Percentiles rank a stretch among this genome's conserved stretches.
Conservation (phyloP, 140 eudicot genomes). For the Flaveria floridana region DNA sequence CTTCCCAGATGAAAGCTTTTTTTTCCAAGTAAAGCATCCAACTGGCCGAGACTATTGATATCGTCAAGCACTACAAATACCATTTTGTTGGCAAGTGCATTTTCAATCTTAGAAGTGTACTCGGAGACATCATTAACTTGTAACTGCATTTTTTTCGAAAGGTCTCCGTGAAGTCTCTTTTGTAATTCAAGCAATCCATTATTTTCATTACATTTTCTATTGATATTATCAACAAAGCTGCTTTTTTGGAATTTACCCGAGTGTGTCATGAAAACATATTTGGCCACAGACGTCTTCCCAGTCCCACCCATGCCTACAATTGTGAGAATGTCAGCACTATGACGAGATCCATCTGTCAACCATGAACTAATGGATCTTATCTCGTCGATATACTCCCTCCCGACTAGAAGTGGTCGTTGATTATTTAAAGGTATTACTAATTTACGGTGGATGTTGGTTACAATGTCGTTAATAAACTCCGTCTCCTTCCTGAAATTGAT, state of each 20-base stretch:
- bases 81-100: slow-evolving; percentile 15
- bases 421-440: background rate
- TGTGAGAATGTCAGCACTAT: background rate
- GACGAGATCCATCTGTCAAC: slow-evolving; percentile 10
- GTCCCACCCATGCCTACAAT: background rate
- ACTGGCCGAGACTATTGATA: slow-evolving; percentile 13
- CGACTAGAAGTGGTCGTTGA: background rate
- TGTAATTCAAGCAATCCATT: background rate
- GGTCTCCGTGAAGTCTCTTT: background rate
- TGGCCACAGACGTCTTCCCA: slow-evolving; percentile 30
- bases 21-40: slow-evolving; percentile 25
- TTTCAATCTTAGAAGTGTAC: slow-evolving; percentile 24
- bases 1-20: slow-evolving; percentile 29
- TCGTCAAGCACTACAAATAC: slow-evolving; percentile 37
- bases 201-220: background rate
- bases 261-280: background rate
- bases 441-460: slow-evolving; percentile 2
- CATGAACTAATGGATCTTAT: slow-evolving; percentile 14
- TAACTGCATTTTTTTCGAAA: background rate
- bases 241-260: background rate
- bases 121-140: slow-evolving; percentile 16
- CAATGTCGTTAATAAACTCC: slow-evolving; percentile 21
- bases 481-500: slow-evolving; percentile 26
- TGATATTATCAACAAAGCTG: background rate
- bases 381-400: slow-evolving; percentile 1